Evolutionary conservation across 176 grass and related monocot genomes (phyloP), one percentile per base, ranked within the genome.

Genomic region (Lolium multiflorum): DNA sequence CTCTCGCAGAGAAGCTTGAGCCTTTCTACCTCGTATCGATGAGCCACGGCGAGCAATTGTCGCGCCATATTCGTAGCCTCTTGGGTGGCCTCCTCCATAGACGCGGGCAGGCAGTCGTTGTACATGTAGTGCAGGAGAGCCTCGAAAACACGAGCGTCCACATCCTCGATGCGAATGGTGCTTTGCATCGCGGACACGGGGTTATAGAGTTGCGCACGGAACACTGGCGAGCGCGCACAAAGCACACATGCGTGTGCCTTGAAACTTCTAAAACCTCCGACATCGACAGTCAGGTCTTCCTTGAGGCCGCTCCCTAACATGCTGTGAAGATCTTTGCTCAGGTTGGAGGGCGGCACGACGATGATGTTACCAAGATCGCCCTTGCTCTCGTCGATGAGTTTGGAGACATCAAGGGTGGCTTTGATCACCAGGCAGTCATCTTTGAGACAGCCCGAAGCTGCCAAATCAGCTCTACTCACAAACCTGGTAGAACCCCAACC

Each of bases 381-480:
- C 16, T 4, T 7, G 38, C 8, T 18, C 9, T 43, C 9, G 38
- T 44, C 1, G 18, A 44, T 44, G 67, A 43, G 10, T 6, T 43
- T n/a, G 9, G 38, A n/a, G 67, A 71, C 8, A 2, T 71, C 4
- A 1, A 71, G 4, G 67, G 37, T 3, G 67, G 38, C n/a, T 9
- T 71, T 71, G 67, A 71, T 71, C 38, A 71, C 67, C 11, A 71
- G 67, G 37, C 18, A 21, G 38, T 71, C 67, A 71, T 71, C 67
- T 9, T 41, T 20, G 66, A 69, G 17, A 35, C 16, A 69, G 16
- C 65, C 64, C 3, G 15, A 38, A 35, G 31, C 31, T 9, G 9
- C 35, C 66, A 41, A 11, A n/a, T 71, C 37, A 5, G 17, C 67
- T 44, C 11, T 44, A 44, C 38, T 71, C 2, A 44, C 17, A 5